Percentiles rank a stretch among this genome's conserved stretches.
Conservation (phyloP, 2,329 filamentous ascomycete species). For the Fusarium fracticaudum region DNA sequence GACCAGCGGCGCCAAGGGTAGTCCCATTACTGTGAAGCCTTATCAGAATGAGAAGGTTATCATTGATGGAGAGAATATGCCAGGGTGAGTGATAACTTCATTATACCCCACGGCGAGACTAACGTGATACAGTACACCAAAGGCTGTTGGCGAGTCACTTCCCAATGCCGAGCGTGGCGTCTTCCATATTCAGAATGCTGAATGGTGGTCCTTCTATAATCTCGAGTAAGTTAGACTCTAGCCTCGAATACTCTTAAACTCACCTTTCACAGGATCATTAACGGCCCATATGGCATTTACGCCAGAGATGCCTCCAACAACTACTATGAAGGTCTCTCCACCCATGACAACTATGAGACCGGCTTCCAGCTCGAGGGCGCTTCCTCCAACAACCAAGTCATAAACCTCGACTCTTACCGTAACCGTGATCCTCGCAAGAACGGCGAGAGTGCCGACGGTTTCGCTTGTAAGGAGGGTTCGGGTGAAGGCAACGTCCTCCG, state of each 20-base stretch:
- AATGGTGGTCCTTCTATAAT: conserved; percentile 57
- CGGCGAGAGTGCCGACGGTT: conserved; percentile 60
- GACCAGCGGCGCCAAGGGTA: conserved; percentile 52
- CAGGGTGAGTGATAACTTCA: conserved; percentile 5
- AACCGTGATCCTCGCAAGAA: conserved; percentile 61
- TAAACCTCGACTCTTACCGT: conserved; percentile 55
- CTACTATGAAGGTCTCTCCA: conserved; percentile 49
- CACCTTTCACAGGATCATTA: conserved; percentile 40
- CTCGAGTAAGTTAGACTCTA: conserved; percentile 40
- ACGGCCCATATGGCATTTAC: conserved; percentile 52
- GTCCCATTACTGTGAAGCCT: conserved; percentile 54
- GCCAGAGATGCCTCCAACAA: conserved; percentile 49
- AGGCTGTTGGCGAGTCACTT: conserved; percentile 51
- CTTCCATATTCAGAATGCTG: conserved; percentile 55
- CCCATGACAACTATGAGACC: conserved; percentile 52
- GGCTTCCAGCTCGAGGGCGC: conserved; percentile 50
- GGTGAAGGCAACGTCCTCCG: conserved; percentile 57
- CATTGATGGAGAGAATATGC: conserved; percentile 55
- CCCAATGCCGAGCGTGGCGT: conserved; percentile 55
- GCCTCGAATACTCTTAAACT: fast-evolving
- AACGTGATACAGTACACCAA: conserved; percentile 51
- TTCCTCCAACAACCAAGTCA: conserved; percentile 50
- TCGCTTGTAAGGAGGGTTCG: conserved; percentile 57
- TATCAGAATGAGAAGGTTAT: conserved; percentile 56
- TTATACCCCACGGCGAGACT: fast-evolving